These are phyloP conservation scores for Ceratobasidium papillatum DNA, from an alignment of 1,284 basidiomycete genomes.

Conservation along the genomic window DNA sequence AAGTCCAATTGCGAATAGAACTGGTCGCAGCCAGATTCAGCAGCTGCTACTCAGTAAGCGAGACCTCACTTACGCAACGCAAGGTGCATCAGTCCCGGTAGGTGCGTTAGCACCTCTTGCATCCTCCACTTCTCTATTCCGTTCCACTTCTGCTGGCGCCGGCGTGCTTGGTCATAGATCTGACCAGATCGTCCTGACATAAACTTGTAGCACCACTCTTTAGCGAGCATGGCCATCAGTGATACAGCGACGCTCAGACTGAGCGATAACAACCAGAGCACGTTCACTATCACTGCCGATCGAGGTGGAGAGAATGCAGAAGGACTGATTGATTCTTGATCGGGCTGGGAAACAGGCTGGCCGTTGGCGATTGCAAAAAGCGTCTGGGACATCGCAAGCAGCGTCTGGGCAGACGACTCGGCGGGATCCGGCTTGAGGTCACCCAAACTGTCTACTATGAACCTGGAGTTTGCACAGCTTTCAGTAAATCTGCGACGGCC, in stretches of 20 bases:
- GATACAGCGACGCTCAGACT: slow-evolving; percentile 13
- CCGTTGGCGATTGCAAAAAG: background rate
- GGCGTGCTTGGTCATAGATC: background rate
- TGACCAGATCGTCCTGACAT: background rate
- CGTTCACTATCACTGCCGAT: background rate
- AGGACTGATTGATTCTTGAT: too few relatives aligned
- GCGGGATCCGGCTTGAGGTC: slow-evolving; percentile 16
- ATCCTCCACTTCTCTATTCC: slow-evolving; percentile 7
- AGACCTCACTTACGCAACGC: background rate
- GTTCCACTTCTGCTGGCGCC: slow-evolving; percentile 6
- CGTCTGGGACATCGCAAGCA: slow-evolving; percentile 8
- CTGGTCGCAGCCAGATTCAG: background rate
- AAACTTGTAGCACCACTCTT: slow-evolving; percentile 25
- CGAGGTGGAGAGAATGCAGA: background rate
- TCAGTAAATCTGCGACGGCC: background rate
- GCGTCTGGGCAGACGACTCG: slow-evolving; percentile 12
- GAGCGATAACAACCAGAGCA: slow-evolving; percentile 11
- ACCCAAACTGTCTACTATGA: slow-evolving; percentile 4
- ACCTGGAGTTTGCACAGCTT: background rate
- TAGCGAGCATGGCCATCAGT: slow-evolving; percentile 8
- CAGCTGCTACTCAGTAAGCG: background rate
- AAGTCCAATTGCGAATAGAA: background rate
- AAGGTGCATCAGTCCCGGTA: background rate
- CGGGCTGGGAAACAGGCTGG: background rate
- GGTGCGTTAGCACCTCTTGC: background rate